Evolutionary conservation across 345 rosid species (phyloP), one percentile per base, ranked within the genome.

Genomic region (Populus deltoides): DNA sequence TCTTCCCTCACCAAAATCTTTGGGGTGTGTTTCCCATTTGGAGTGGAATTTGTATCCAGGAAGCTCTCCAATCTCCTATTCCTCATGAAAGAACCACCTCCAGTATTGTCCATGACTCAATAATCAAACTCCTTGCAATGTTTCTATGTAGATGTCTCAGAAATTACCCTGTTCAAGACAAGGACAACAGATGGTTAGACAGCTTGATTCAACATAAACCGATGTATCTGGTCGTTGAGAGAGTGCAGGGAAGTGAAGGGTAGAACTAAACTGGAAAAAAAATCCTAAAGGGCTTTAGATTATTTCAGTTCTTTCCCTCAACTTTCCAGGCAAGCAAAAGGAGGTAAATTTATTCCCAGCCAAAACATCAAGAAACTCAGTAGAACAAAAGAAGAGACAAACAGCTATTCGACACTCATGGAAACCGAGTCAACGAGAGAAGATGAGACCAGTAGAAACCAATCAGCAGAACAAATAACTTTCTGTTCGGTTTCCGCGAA

Each of bases 1-100:
- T 57, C 85, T 72, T 80, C 80, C 67, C 71, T 78, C 25, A 24
- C 78, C 18, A 3, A 18, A 39, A 78, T 11, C 75, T 70, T 86
- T 0, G 0, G 74, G 25, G 81, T 27, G 73, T 75, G 59, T 57
- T 76, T 79, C 38, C 61, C 78, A n/a, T 74, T 65, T 20, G 78
- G 61, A n/a, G 59, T 59, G 57, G 83, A 76, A 49, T 86, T 75
- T 13, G 89, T 78, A 27, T 74, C 61, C 1, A 85, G 35, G 70
- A 80, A 82, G 72, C 86, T 84, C 84, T 82, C 87, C 55, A 88
- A 77, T 76, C 87, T 89, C 81, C 90, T 82, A 47, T 78, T 85
- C 80, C 88, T 83, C 45, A 84, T 66, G 72, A 86, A 85, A 49
- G 89, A 83, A 74, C 72, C 73, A 77, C 74, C 71, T 67, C 86